Percentiles rank a stretch among this genome's conserved stretches.
Conservation (phyloP, 352 stramenopile species). For the Phytophthora colocasiae region DNA sequence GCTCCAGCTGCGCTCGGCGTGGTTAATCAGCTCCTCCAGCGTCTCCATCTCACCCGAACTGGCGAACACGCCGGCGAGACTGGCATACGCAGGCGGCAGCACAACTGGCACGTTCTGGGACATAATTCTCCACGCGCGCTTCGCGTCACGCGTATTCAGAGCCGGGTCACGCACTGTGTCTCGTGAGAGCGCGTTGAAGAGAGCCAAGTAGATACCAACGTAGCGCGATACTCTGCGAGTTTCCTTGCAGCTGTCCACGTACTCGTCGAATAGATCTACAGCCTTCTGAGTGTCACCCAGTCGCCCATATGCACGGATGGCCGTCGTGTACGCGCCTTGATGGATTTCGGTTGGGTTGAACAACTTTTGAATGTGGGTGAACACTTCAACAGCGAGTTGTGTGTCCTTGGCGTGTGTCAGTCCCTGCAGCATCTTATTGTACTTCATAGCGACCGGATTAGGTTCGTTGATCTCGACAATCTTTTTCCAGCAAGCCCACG, state of each 20-base stretch:
- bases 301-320: slow-evolving; percentile 75
- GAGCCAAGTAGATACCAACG: slow-evolving; percentile 71
- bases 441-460: slow-evolving; percentile 55
- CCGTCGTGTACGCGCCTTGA: slow-evolving; percentile 63
- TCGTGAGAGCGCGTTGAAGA: slow-evolving; percentile 86
- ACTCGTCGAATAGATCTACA: slow-evolving; percentile 76
- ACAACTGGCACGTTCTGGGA: slow-evolving; percentile 66
- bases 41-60: slow-evolving; percentile 77
- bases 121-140: slow-evolving; percentile 84
- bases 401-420: slow-evolving; percentile 66
- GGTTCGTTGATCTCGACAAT: slow-evolving; percentile 60
- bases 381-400: slow-evolving; percentile 68
- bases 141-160: slow-evolving; percentile 73
- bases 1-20: slow-evolving; percentile 55
- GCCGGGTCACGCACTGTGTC: slow-evolving; percentile 67
- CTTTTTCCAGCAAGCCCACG: slow-evolving; percentile 75
- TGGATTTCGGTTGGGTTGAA: slow-evolving; percentile 59
- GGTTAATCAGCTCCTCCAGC: slow-evolving; percentile 66
- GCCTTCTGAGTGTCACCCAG: slow-evolving; percentile 70
- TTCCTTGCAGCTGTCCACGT: slow-evolving; percentile 54
- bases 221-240: slow-evolving; percentile 41
- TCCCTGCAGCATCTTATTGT: slow-evolving; percentile 69
- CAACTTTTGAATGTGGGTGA: slow-evolving; percentile 59
- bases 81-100: slow-evolving; percentile 79
- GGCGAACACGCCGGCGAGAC: slow-evolving; percentile 81